Conservation (phyloP, 768 basidiomycete genomes). For the Sistotremastrum suecicum region DNA sequence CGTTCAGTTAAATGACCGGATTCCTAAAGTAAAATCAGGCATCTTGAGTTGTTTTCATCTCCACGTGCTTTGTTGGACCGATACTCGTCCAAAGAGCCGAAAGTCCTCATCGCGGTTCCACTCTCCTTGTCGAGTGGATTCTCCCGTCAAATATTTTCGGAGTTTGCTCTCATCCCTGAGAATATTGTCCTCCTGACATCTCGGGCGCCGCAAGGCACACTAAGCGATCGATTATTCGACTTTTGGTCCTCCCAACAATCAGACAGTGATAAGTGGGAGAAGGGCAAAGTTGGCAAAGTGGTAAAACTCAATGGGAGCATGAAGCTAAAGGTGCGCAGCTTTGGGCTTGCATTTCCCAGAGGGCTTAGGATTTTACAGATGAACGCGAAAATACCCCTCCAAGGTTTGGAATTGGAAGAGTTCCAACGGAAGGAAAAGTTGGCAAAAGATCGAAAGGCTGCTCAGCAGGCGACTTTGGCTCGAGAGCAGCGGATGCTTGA, state of each 20-base stretch:
- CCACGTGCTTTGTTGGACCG: conserved; percentile 67
- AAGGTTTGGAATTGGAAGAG: conserved; percentile 77
- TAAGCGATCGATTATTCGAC: conserved; percentile 67
- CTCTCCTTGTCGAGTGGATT: conserved; percentile 87
- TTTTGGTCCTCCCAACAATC: conserved; percentile 77
- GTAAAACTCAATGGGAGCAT: conserved; percentile 67
- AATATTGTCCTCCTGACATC: conserved; percentile 83
- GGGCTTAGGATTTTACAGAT: conserved; percentile 32
- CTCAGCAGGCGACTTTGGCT: conserved; percentile 69
- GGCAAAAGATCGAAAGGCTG: conserved; percentile 71
- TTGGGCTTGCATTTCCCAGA: not conserved
- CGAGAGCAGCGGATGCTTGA: conserved; percentile 83
- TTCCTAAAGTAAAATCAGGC: conserved; percentile 27
- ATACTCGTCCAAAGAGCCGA: conserved; percentile 79
- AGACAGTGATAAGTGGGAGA: conserved; percentile 75
- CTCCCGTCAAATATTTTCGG: conserved; percentile 71
- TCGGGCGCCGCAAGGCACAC: conserved; percentile 65
- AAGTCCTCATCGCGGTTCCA: conserved; percentile 87
- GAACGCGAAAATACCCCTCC: conserved; percentile 77
- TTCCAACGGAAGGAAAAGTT: conserved; percentile 63
- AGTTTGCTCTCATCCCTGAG: conserved; percentile 70
- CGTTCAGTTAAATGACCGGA: not conserved
- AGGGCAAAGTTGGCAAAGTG: conserved; percentile 77
- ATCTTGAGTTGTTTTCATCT: conserved; percentile 84
- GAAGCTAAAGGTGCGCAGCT: conserved; percentile 41